Percentiles rank a stretch among this genome's conserved stretches.
Evolutionary conservation across 495 filamentous ascomycete genomes (phyloP).

Genomic region (Hypoxylon fragiforme): DNA sequence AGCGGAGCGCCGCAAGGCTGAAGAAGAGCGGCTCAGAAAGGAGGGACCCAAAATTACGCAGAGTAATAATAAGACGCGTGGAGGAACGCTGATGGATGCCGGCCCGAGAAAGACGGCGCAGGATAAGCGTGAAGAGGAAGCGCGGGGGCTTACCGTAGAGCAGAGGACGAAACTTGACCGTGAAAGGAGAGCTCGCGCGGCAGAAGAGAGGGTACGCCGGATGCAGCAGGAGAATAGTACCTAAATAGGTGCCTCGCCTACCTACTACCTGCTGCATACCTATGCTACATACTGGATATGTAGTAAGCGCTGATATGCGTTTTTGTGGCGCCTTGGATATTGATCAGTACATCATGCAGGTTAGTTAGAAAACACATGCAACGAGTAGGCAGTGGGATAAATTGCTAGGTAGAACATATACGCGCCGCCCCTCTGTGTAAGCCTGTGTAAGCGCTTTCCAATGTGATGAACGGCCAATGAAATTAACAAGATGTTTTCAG

Average conservation of each 20-base stretch:
- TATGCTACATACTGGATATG: too few species aligned
- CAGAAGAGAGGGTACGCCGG: slow-evolving; percentile 79
- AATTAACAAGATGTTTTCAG: background rate
- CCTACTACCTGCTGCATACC: too few species aligned
- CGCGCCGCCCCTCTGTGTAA: too few species aligned
- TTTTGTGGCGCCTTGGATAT: too few species aligned
- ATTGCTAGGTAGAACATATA: too few species aligned
- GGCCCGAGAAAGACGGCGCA: slow-evolving; percentile 65
- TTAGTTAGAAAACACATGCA: too few species aligned
- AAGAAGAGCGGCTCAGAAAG: slow-evolving; percentile 62
- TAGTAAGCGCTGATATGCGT: too few species aligned
- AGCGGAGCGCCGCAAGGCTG: slow-evolving; percentile 64
- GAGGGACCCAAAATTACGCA: slow-evolving; percentile 49
- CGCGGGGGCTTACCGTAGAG: slow-evolving; percentile 80
- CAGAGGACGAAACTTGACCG: slow-evolving; percentile 78
- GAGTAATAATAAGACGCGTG: slow-evolving; percentile 44
- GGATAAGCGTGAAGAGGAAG: slow-evolving; percentile 80
- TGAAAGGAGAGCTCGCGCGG: slow-evolving; percentile 79
- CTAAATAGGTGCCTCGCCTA: too few species aligned
- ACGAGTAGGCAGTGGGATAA: too few species aligned
- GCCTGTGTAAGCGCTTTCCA: slow-evolving; percentile 23
- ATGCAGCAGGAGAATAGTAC: too few species aligned
- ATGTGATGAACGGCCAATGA: slow-evolving; percentile 1
- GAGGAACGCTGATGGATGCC: slow-evolving; percentile 49
- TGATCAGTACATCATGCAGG: too few species aligned